A percentile compares a stretch with the other conserved stretches of the same genome.
These are phyloP conservation scores for Lentinula boryana DNA, from an alignment of 768 basidiomycete genomes.

Conservation along the genomic window DNA sequence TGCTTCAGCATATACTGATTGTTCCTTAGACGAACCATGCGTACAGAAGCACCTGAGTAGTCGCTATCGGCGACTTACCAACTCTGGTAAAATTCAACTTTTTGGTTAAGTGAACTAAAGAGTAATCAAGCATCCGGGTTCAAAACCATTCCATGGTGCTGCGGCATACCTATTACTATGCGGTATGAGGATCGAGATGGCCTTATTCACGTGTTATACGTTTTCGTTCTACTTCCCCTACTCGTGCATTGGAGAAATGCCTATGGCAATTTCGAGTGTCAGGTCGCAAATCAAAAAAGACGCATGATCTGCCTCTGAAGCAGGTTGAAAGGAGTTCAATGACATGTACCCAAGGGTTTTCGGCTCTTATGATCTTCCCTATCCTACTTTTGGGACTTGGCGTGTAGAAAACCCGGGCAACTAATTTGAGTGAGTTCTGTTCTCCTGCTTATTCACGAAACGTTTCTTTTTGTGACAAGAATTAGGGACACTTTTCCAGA, in stretches of 20 bases:
- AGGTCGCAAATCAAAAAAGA: too few relatives aligned
- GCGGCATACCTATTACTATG: not conserved
- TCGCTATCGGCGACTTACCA: not conserved
- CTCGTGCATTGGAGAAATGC: too few relatives aligned
- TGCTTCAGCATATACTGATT: constrained; percentile 3
- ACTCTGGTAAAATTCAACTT: not conserved
- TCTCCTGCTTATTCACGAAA: not conserved
- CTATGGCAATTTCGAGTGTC: too few relatives aligned
- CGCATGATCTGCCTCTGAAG: too few relatives aligned
- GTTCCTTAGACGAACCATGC: not conserved
- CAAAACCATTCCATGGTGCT: not conserved
- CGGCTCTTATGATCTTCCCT: too few relatives aligned
- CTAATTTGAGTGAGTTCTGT: not conserved
- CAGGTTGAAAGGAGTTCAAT: too few relatives aligned
- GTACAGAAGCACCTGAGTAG: not conserved
- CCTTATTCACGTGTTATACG: too few relatives aligned
- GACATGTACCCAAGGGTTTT: too few relatives aligned
- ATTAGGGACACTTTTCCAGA: not conserved
- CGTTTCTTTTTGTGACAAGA: not conserved
- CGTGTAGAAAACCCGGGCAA: not conserved
- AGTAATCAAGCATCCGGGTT: not conserved
- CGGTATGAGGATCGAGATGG: not conserved
- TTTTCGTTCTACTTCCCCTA: too few relatives aligned
- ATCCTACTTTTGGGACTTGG: too few relatives aligned
- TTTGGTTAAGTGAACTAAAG: not conserved